These are phyloP conservation scores for Paulownia fortunei DNA, from an alignment of 257 asterid genomes.

Conservation along the genomic window DNA sequence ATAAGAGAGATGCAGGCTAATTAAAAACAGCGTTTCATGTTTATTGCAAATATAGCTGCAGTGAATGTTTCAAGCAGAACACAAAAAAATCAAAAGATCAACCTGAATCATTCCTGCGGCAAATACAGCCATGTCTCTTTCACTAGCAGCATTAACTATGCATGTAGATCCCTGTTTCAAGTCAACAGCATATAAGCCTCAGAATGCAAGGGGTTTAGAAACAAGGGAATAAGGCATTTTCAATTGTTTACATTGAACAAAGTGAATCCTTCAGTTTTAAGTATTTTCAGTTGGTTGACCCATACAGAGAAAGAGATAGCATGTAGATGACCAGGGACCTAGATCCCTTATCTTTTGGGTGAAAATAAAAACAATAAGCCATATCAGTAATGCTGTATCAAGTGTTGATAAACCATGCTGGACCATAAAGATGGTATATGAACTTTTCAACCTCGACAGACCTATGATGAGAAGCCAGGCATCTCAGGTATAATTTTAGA, in stretches of 20 bases:
- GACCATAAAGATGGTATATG: not conserved
- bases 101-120: constrained; percentile 99
- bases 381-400: constrained; percentile 2
- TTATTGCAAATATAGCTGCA: constrained; percentile 22
- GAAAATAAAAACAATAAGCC: not conserved
- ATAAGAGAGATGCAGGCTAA: constrained; percentile 38
- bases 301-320: constrained; percentile 2
- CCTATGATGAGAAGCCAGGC: not conserved
- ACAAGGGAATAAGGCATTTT: not conserved
- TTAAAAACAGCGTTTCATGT: constrained; percentile 31
- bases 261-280: constrained; percentile 1
- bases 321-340: constrained; percentile 11
- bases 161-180: constrained; percentile 89
- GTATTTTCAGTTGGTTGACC: constrained; percentile 6
- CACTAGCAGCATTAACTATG: constrained; percentile 95
- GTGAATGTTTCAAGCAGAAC: constrained; percentile 22
- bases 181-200: constrained; percentile 31
- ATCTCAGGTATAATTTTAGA: not conserved
- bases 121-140: constrained; percentile 94
- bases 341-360: not conserved
- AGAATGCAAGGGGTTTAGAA: constrained; percentile 13
- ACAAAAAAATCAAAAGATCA: constrained; percentile 10
- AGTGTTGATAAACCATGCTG: not conserved
- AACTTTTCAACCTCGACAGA: constrained; percentile 4
- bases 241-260: not conserved